These are phyloP conservation scores for Ogataea methanolica DNA, from an alignment of 805 yeast genomes.

Conservation along the genomic window DNA sequence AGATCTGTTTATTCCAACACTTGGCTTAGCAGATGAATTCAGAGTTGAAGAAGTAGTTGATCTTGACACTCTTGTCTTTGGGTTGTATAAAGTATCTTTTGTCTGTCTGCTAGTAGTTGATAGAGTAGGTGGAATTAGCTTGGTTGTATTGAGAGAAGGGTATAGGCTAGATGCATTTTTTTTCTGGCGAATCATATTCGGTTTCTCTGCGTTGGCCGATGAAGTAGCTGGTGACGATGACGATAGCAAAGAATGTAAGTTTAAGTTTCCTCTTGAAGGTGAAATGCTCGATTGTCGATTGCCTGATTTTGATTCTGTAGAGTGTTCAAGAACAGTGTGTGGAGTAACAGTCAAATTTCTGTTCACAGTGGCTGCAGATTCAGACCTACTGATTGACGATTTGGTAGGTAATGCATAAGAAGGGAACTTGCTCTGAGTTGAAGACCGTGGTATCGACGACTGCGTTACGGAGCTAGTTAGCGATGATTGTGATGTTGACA, in stretches of 20 bases:
- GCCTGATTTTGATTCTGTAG: not conserved
- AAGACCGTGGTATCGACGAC: not conserved
- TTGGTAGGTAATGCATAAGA: slow-evolving; percentile 18
- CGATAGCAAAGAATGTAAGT: no score
- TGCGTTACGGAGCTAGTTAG: not conserved
- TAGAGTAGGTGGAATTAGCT: slow-evolving; percentile 2
- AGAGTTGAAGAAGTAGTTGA: slow-evolving; percentile 4
- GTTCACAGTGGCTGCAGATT: not conserved
- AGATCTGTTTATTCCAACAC: no score
- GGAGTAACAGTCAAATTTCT: not conserved
- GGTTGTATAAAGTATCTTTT: not conserved
- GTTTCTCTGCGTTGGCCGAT: no score
- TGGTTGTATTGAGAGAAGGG: slow-evolving; percentile 4
- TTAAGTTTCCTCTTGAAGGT: no score
- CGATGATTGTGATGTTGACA: not conserved
- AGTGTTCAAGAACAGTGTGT: not conserved
- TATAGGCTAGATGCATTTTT: no score
- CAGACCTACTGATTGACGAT: slow-evolving; percentile 12
- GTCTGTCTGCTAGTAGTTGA: no score
- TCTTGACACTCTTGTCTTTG: not conserved
- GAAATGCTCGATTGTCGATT: slow-evolving; percentile 7
- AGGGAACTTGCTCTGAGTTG: slow-evolving; percentile 5
- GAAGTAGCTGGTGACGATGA: no score
- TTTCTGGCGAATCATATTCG: no score
- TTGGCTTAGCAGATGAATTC: not conserved